Base-by-base conservation (phyloP, 192 early-diverging fungal species). In the Linnemannia schmuckeri region DNA sequence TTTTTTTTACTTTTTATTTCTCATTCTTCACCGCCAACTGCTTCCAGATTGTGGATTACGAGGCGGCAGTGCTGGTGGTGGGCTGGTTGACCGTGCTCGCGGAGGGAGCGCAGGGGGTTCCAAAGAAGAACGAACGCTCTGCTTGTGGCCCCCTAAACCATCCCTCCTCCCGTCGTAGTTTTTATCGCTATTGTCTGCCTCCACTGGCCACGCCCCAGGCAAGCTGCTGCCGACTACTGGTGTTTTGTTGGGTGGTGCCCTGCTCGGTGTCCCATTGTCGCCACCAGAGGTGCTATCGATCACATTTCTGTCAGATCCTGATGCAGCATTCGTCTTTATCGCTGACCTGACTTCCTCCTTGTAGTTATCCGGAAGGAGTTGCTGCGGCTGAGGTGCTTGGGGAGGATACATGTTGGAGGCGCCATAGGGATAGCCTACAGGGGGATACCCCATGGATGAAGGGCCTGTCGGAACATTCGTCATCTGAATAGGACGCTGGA, bases 381-480 rank as follows among this genome's bases (percentile, higher is more conserved):
- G 73, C 52, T 37, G 55, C 15, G 10, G 27, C 42, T 77, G 76
- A 2, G 24, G 33, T 12, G 27, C 71, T 9, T 70, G 61, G 10
- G 75, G 75, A 40, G 79, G 79, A 24, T 87, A 87, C 49, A 87
- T 35, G 33, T 81, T 81, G 13, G 85, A 33, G 4, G 80, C 63
- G 1, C 72, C 57, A 38, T 75, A 81, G 9, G 85, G 80, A 24
- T 87, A 81, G 17, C 76, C 68, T 0, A 69, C 49, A 24, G 84
- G 83, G 22, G 78, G 78, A 55, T 78, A 83, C 5, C 52, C 75
- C 17, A 63, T 61, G 0, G 42, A 22, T 55, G 72, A 10, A 8
- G 72, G 70, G 33, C 54, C 63, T 22, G 73, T 37, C 41, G 33
- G 75, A 44, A 42, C 35, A 46, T 46, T 74, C n/a, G 46, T 13